Evolutionary conservation across 192 early-diverging fungal species (phyloP).

Genomic region (Linnemannia exigua): DNA sequence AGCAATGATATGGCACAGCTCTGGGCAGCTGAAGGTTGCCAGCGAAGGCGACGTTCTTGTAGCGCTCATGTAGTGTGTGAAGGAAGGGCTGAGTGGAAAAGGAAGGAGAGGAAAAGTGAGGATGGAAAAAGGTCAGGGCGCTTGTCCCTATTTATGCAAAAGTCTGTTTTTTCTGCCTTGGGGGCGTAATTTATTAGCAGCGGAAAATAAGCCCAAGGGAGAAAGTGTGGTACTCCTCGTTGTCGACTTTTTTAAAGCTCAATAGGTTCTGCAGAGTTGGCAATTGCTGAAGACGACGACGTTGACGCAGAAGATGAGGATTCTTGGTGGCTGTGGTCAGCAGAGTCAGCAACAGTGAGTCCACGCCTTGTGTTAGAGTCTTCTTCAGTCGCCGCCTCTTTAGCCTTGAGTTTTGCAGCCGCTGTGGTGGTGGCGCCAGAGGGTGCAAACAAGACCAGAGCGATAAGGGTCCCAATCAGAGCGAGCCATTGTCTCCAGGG

Average conservation of each 20-base stretch:
- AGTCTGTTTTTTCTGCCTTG: too few relatives aligned
- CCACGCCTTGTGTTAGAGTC: not conserved
- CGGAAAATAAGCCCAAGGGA: not conserved
- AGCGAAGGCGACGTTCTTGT: not conserved
- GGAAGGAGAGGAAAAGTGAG: not conserved
- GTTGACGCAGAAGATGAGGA: not conserved
- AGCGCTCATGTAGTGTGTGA: not conserved
- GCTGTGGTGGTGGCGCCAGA: constrained; percentile 1
- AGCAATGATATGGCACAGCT: not conserved
- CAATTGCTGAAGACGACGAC: not conserved
- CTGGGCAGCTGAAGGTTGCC: not conserved
- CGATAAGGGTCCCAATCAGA: not conserved
- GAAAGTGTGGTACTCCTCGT: too few relatives aligned
- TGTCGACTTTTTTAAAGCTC: not conserved
- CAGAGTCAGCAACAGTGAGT: not conserved
- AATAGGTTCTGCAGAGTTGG: not conserved
- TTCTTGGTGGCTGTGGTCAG: not conserved
- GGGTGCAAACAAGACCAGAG: not conserved
- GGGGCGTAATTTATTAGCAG: too few relatives aligned
- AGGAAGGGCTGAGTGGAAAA: not conserved
- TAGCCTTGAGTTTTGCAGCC: not conserved
- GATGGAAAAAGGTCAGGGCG: too few relatives aligned
- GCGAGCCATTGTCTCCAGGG: not conserved
- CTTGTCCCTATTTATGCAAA: too few relatives aligned
- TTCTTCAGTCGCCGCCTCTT: not conserved